A percentile compares a stretch with the other conserved stretches of the same genome.
Evolutionary conservation across 352 stramenopile species (phyloP).

Genomic region (Globisporangium carolinianum): DNA sequence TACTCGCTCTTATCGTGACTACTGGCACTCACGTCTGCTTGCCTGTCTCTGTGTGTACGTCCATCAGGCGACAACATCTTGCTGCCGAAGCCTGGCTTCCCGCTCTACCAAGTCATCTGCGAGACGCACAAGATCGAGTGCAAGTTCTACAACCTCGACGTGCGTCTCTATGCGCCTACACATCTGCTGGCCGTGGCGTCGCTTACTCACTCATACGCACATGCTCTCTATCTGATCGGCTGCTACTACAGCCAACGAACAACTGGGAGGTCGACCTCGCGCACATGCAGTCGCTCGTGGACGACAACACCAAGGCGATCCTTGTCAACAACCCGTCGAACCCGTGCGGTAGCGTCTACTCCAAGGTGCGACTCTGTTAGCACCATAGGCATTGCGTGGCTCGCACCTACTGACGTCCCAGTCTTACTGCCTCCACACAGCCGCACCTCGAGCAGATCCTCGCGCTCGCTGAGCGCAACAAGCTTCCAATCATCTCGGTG

Average conservation of each 20-base stretch:
- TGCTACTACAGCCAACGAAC: slow-evolving; percentile 47
- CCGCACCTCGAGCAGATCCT: slow-evolving; percentile 71
- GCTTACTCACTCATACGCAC: background rate
- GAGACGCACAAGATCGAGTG: slow-evolving; percentile 89
- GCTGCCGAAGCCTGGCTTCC: slow-evolving; percentile 91
- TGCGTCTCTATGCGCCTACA: slow-evolving; percentile 6
- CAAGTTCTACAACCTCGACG: slow-evolving; percentile 86
- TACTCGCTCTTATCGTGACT: too few relatives aligned
- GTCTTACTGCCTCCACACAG: slow-evolving; percentile 11
- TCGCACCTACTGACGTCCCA: too few relatives aligned
- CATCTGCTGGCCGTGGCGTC: background rate
- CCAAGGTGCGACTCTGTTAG: slow-evolving; percentile 31
- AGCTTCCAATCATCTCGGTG: slow-evolving; percentile 92
- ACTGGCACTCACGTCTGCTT: too few relatives aligned
- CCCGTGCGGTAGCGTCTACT: slow-evolving; percentile 93
- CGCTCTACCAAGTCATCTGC: slow-evolving; percentile 93
- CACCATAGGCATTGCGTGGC: too few relatives aligned
- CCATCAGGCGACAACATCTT: slow-evolving; percentile 81
- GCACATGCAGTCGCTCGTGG: slow-evolving; percentile 85
- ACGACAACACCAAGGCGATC: slow-evolving; percentile 87
- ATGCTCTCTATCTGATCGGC: background rate
- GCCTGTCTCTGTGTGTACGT: background rate
- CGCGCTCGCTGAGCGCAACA: slow-evolving; percentile 68
- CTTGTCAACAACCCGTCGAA: slow-evolving; percentile 95
- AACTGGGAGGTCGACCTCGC: slow-evolving; percentile 92